Evolutionary conservation across 2,329 filamentous ascomycete genomes (phyloP).

Genomic region (Podosphaera leucotricha): DNA sequence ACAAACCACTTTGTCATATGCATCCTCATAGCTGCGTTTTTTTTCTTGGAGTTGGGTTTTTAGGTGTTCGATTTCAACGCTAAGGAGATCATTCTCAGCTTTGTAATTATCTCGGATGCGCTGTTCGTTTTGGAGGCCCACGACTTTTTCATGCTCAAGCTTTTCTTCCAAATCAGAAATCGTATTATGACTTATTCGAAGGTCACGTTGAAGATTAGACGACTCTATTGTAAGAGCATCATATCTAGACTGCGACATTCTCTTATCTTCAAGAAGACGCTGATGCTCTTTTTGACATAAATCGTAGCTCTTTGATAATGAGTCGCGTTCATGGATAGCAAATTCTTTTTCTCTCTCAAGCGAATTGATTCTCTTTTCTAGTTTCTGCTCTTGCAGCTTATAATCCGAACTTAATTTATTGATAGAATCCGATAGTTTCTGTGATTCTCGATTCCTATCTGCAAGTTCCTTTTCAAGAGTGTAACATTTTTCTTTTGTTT

Average conservation of each 20-base stretch:
- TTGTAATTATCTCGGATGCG: constrained; percentile 31
- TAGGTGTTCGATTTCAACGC: constrained; percentile 25
- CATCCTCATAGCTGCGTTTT: constrained; percentile 44
- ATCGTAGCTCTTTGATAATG: constrained; percentile 19
- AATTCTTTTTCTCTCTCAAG: constrained; percentile 20
- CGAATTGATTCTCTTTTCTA: constrained; percentile 21
- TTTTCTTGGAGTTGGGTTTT: constrained; percentile 41
- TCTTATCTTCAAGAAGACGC: constrained; percentile 38
- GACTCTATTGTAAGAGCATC: constrained; percentile 44
- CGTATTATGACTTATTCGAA: constrained; percentile 22
- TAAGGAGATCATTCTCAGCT: constrained; percentile 28
- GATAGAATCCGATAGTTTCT: constrained; percentile 21
- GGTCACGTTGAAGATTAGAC: constrained; percentile 38
- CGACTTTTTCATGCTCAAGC: constrained; percentile 20
- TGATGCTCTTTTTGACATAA: constrained; percentile 35
- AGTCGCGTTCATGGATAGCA: constrained; percentile 6
- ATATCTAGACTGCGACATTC: constrained; percentile 43
- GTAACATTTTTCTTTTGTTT: constrained; percentile 22
- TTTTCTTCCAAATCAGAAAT: constrained; percentile 25
- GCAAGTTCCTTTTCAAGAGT: constrained; percentile 21
- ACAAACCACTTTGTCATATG: constrained; percentile 49
- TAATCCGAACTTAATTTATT: constrained; percentile 13
- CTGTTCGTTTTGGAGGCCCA: constrained; percentile 29
- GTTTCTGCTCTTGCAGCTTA: constrained; percentile 12
- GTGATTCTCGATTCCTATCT: constrained; percentile 19